These are phyloP conservation scores for Candida quercuum DNA, from an alignment of 805 yeast genomes.

Conservation along the genomic window DNA sequence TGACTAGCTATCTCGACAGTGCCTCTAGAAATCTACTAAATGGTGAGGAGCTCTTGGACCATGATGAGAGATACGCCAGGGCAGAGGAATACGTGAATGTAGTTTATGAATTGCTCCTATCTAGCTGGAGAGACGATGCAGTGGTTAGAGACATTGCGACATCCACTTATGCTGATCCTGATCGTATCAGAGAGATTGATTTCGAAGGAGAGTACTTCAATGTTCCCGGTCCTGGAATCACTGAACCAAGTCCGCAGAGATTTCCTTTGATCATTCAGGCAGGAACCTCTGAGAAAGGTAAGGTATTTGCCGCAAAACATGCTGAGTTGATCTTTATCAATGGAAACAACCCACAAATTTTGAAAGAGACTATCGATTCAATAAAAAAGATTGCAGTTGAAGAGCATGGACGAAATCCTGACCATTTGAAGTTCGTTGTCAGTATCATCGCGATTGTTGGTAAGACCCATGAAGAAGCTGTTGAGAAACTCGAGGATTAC, in stretches of 20 bases:
- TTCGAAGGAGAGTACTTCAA: slow-evolving; percentile 30
- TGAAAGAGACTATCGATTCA: slow-evolving; percentile 23
- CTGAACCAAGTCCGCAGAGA: slow-evolving; percentile 33
- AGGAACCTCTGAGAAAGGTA: slow-evolving; percentile 31
- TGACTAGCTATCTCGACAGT: slow-evolving; percentile 32
- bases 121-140: slow-evolving; percentile 33
- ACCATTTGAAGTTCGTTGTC: slow-evolving; percentile 29
- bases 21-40: slow-evolving; percentile 32
- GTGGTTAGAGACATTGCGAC: slow-evolving; percentile 9
- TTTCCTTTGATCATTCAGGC: slow-evolving; percentile 35
- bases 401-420: slow-evolving; percentile 28
- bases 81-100: slow-evolving; percentile 34
- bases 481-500: slow-evolving; percentile 25
- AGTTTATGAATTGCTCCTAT: slow-evolving; percentile 28
- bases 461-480: slow-evolving; percentile 32
- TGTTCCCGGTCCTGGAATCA: slow-evolving; percentile 31
- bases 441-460: slow-evolving; percentile 28
- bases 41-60: slow-evolving; percentile 27
- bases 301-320: slow-evolving; percentile 32
- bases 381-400: slow-evolving; percentile 26
- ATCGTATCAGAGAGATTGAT: slow-evolving; percentile 28
- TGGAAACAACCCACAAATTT: slow-evolving; percentile 24
- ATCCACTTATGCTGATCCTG: slow-evolving; percentile 28
- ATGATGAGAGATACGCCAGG: slow-evolving; percentile 30
- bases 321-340: slow-evolving; percentile 33